phyloP scores from a whole-genome alignment of 345 rosid species.

The Limnanthes douglasii region DNA sequence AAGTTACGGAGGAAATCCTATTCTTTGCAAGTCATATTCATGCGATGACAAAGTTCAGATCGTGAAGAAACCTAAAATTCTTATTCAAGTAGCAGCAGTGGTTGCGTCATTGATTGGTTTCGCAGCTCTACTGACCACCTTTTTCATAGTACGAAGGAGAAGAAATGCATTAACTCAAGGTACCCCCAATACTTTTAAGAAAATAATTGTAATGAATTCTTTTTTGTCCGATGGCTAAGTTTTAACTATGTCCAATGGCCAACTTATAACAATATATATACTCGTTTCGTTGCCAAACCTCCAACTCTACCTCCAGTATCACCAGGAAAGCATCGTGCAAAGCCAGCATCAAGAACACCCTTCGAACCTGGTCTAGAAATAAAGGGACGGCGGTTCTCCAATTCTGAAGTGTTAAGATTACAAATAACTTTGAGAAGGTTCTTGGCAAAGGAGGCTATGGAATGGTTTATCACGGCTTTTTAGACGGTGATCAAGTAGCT shows the following conservation, averaged over 20 bases:
- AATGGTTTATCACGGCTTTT: slow-evolving; percentile 18
- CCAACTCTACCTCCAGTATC: too few relatives aligned
- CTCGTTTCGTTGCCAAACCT: too few relatives aligned
- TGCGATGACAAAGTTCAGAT: too few relatives aligned
- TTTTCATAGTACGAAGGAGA: not conserved
- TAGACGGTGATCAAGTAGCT: slow-evolving; percentile 14
- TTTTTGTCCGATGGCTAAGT: too few relatives aligned
- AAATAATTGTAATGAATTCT: too few relatives aligned
- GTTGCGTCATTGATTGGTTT: not conserved
- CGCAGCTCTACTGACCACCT: not conserved
- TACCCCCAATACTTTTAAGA: not conserved
- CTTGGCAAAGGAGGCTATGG: slow-evolving; percentile 33
- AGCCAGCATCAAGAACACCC: not conserved
- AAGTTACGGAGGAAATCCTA: too few relatives aligned
- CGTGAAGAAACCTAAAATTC: not conserved
- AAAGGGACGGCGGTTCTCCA: slow-evolving; percentile 8
- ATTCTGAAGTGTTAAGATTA: slow-evolving; percentile 9
- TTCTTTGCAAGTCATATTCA: too few relatives aligned
- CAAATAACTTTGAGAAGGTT: slow-evolving; percentile 14
- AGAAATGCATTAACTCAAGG: too few relatives aligned
- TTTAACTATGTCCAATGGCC: too few relatives aligned
- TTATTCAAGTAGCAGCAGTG: slow-evolving; percentile 6
- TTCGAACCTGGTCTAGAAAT: too few relatives aligned
- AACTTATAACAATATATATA: too few relatives aligned
- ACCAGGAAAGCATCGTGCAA: too few relatives aligned